These are phyloP conservation scores for Biscogniauxia mediterranea DNA, from an alignment of 2,329 filamentous ascomycete genomes.

Conservation along the genomic window DNA sequence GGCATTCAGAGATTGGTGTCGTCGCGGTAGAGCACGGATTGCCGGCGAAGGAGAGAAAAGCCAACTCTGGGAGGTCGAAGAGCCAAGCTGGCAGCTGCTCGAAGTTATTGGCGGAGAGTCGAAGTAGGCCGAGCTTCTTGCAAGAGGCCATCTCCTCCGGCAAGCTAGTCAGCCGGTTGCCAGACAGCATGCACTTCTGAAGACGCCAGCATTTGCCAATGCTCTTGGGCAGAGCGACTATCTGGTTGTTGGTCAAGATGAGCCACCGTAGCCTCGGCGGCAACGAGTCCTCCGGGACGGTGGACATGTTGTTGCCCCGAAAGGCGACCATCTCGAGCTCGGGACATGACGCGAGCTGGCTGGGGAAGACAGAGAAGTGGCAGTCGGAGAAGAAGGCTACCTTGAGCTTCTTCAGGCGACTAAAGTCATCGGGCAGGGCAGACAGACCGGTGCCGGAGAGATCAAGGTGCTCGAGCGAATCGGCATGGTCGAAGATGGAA, in stretches of 20 bases:
- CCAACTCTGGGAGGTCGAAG: conserved; percentile 42
- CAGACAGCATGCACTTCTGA: conserved; percentile 50
- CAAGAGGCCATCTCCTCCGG: conserved; percentile 44
- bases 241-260: conserved; percentile 46
- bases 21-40: conserved; percentile 41
- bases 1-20: conserved; percentile 14
- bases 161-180: conserved; percentile 40
- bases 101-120: conserved; percentile 44
- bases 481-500: conserved; percentile 40
- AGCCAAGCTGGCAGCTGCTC: conserved; percentile 41
- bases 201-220: conserved; percentile 43
- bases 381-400: conserved; percentile 48
- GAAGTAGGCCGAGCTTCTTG: conserved; percentile 42
- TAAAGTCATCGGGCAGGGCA: conserved; percentile 39
- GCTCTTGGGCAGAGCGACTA: conserved; percentile 38
- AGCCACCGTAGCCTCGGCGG: conserved; percentile 45
- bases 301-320: conserved; percentile 44
- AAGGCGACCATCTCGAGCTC: conserved; percentile 50
- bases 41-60: conserved; percentile 47
- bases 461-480: conserved; percentile 45
- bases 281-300: conserved; percentile 40
- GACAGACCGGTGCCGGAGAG: conserved; percentile 46
- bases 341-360: conserved; percentile 40
- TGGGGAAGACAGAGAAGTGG: conserved; percentile 42
- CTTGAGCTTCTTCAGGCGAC: conserved; percentile 42